A percentile compares a stretch with the other conserved stretches of the same genome.
phyloP scores from a whole-genome alignment of 1,284 basidiomycete species.

The Ustilago nuda region DNA sequence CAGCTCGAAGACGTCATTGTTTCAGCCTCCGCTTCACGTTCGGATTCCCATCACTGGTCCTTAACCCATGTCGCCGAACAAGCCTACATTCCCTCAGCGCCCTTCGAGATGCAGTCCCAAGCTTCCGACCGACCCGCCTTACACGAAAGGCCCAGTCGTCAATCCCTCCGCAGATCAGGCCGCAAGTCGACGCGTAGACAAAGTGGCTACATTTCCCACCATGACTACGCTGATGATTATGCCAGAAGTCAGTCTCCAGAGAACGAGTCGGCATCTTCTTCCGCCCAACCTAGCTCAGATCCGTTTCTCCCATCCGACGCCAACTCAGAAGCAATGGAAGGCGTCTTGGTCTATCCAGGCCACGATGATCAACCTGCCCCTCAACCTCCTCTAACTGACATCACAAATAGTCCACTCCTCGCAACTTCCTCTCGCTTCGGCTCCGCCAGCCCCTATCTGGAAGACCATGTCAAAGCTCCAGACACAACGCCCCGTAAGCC shows the following conservation, averaged over 20 bases:
- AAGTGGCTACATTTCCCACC: constrained; percentile 34
- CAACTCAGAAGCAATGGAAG: constrained; percentile 42
- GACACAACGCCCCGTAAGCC: constrained; percentile 25
- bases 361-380: neutral
- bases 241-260: neutral
- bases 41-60: constrained; percentile 9
- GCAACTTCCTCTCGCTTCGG: neutral
- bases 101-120: neutral
- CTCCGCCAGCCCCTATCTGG: neutral
- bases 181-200: constrained; percentile 46
- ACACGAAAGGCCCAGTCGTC: constrained; percentile 3
- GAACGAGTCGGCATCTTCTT: neutral
- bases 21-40: constrained; percentile 11
- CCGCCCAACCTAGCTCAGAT: constrained; percentile 25
- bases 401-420: constrained; percentile 17
- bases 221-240: constrained; percentile 4
- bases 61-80: constrained; percentile 1
- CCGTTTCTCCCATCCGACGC: constrained; percentile 31
- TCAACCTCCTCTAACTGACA: constrained; percentile 20
- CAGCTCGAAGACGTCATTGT: constrained; percentile 39
- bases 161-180: constrained; percentile 27
- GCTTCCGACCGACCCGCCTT: neutral
- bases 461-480: neutral
- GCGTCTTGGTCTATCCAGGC: constrained; percentile 23
- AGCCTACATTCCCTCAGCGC: neutral